Evolutionary conservation across 2,329 filamentous ascomycete genomes (phyloP).

Genomic region (Cercospora berteroae): DNA sequence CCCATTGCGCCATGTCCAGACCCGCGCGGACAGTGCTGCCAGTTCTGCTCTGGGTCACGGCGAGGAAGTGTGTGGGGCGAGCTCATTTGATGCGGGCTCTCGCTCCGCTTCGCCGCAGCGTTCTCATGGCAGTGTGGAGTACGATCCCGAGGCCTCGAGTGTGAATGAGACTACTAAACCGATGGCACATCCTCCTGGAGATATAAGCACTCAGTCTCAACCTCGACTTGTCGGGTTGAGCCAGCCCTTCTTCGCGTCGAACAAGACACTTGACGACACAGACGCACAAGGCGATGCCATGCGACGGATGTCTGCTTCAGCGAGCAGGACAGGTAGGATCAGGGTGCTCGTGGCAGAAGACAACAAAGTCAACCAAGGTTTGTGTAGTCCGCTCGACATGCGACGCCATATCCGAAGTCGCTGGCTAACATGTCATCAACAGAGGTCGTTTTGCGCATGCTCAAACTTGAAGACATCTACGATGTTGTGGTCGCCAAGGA

Average conservation of each 20-base stretch:
- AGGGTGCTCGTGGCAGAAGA: slow-evolving; percentile 84
- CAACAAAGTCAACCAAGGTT: slow-evolving; percentile 59
- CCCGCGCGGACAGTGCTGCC: slow-evolving; percentile 57
- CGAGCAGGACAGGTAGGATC: slow-evolving; percentile 59
- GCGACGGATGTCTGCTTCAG: slow-evolving; percentile 63
- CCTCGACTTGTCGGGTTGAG: slow-evolving; percentile 80
- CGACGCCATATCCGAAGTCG: slow-evolving; percentile 34
- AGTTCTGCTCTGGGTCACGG: slow-evolving; percentile 35
- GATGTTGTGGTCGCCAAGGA: slow-evolving; percentile 75
- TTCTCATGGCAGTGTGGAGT: slow-evolving; percentile 21
- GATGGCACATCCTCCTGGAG: slow-evolving; percentile 39
- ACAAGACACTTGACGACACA: slow-evolving; percentile 49
- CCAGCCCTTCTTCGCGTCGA: slow-evolving; percentile 71
- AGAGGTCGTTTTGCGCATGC: slow-evolving; percentile 60
- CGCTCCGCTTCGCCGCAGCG: slow-evolving; percentile 12
- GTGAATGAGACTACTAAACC: slow-evolving; percentile 24
- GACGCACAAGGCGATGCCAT: slow-evolving; percentile 65
- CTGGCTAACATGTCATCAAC: not conserved
- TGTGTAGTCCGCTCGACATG: not conserved
- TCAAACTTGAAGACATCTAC: slow-evolving; percentile 75
- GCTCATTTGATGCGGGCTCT: slow-evolving; percentile 21
- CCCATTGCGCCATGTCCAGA: slow-evolving; percentile 72
- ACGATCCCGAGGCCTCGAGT: slow-evolving; percentile 19
- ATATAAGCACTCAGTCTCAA: slow-evolving; percentile 55
- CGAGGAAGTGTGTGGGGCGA: slow-evolving; percentile 14